Evolutionary conservation across 2,329 filamentous ascomycete genomes (phyloP).

Genomic region (Fusarium hainanense): DNA sequence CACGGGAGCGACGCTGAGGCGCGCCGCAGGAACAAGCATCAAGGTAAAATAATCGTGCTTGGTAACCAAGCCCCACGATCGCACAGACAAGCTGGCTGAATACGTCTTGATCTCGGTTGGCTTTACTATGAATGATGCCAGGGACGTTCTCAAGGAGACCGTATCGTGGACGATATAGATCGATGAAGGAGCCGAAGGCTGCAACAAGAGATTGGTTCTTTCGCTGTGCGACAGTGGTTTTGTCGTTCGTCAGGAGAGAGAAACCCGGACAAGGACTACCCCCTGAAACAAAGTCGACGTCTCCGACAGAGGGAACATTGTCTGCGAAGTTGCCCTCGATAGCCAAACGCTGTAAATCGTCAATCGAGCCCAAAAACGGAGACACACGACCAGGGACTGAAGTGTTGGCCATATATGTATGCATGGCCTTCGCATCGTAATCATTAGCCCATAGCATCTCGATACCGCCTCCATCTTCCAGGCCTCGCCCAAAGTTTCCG

Average conservation of each 20-base stretch:
- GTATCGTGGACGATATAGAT: slow-evolving; percentile 80
- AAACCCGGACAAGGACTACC: slow-evolving; percentile 85
- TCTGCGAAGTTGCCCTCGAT: slow-evolving; percentile 61
- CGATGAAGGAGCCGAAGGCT: slow-evolving; percentile 78
- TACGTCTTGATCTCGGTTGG: slow-evolving; percentile 67
- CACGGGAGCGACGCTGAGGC: slow-evolving; percentile 71
- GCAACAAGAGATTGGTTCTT: slow-evolving; percentile 82
- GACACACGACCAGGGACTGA: slow-evolving; percentile 53
- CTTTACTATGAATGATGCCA: slow-evolving; percentile 66
- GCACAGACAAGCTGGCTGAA: slow-evolving; percentile 79
- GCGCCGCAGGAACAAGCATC: slow-evolving; percentile 78
- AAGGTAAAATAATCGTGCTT: slow-evolving; percentile 73
- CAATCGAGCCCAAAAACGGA: slow-evolving; percentile 77
- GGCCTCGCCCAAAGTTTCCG: slow-evolving; percentile 79
- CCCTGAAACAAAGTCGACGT: slow-evolving; percentile 75
- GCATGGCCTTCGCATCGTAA: slow-evolving; percentile 69
- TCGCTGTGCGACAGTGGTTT: slow-evolving; percentile 64
- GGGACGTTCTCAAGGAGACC: slow-evolving; percentile 82
- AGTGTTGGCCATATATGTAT: slow-evolving; percentile 78
- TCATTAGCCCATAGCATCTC: slow-evolving; percentile 77
- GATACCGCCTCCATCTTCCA: slow-evolving; percentile 77
- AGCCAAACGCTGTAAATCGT: slow-evolving; percentile 70
- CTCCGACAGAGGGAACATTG: slow-evolving; percentile 67
- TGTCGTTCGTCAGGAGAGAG: slow-evolving; percentile 70
- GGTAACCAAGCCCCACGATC: slow-evolving; percentile 81